These are phyloP conservation scores for Sporothrix sp. DNA, from an alignment of 2,329 filamentous ascomycete species.

Conservation along the genomic window DNA sequence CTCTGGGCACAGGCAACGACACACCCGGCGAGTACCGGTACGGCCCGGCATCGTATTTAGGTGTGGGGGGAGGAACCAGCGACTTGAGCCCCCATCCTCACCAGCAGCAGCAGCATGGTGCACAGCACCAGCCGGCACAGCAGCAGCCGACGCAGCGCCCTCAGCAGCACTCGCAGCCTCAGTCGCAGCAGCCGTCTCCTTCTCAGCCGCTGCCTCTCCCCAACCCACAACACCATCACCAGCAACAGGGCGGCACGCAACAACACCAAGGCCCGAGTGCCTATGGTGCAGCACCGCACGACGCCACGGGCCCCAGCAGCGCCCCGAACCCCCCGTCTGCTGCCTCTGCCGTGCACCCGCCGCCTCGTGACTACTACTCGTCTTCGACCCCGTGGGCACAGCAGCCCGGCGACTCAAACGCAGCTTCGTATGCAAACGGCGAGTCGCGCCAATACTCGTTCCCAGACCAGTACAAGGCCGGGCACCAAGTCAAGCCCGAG, in stretches of 20 bases:
- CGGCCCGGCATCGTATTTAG: conserved; percentile 35
- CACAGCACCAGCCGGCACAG: conserved; percentile 1
- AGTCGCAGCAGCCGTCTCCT: conserved; percentile 14
- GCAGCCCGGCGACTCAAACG: conserved; percentile 36
- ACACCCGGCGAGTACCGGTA: conserved; percentile 48
- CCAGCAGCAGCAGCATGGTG: conserved; percentile 17
- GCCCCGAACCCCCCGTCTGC: conserved; percentile 16
- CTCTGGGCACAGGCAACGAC: conserved; percentile 38
- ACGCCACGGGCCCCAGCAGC: conserved; percentile 6
- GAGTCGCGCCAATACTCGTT: conserved; percentile 40
- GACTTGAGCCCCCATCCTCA: conserved; percentile 29
- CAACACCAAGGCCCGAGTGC: conserved; percentile 11
- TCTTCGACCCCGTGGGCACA: conserved; percentile 43
- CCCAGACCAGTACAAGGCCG: conserved; percentile 39
- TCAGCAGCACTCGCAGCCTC: conserved; percentile 16
- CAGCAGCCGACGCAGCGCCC: background rate
- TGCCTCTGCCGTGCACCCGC: conserved; percentile 19
- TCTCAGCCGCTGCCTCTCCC: conserved; percentile 13
- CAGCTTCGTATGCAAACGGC: conserved; percentile 36
- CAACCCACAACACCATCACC: conserved; percentile 13
- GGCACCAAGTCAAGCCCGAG: conserved; percentile 26
- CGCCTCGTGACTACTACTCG: conserved; percentile 44
- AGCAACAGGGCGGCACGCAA: conserved; percentile 6
- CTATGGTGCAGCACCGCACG: conserved; percentile 12
- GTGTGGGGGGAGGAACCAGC: conserved; percentile 25